Evolutionary conservation across 768 basidiomycete species (phyloP).

Genomic region (Hirschioporus abietinus): DNA sequence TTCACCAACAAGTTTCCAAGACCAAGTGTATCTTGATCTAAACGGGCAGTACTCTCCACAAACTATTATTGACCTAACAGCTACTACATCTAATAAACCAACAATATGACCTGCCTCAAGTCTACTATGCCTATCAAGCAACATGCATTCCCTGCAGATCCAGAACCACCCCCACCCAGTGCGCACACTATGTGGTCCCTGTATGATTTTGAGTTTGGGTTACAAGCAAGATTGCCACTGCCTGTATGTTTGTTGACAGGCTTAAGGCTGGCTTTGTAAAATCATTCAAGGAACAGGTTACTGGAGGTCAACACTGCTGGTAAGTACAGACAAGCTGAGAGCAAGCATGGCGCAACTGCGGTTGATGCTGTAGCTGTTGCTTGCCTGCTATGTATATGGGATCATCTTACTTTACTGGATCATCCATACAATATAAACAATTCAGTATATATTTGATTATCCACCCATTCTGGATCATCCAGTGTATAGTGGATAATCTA

Average conservation of each 20-base stretch:
- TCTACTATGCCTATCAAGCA: background rate
- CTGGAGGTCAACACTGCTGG: too few species aligned
- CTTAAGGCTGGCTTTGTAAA: background rate
- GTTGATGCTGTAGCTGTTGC: too few species aligned
- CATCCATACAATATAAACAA: too few species aligned
- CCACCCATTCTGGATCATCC: too few species aligned
- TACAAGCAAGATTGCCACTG: conserved; percentile 58
- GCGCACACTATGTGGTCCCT: conserved; percentile 66
- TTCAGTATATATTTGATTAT: too few species aligned
- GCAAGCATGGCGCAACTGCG: too few species aligned
- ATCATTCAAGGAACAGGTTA: background rate
- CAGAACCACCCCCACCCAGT: background rate
- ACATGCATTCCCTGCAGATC: background rate
- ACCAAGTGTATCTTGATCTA: conserved; percentile 26
- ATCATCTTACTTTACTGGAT: too few species aligned
- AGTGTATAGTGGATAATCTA: too few species aligned
- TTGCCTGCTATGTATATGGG: too few species aligned
- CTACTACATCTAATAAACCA: conserved; percentile 20
- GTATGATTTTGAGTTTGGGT: conserved; percentile 43
- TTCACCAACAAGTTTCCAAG: conserved; percentile 21
- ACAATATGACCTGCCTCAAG: conserved; percentile 13
- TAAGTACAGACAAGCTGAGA: too few species aligned
- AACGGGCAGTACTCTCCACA: conserved; percentile 24
- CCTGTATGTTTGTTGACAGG: conserved; percentile 38
- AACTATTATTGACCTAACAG: conserved; percentile 32